phyloP scores from a whole-genome alignment of 2,329 filamentous ascomycete genomes.

The Huntiella savannae region DNA sequence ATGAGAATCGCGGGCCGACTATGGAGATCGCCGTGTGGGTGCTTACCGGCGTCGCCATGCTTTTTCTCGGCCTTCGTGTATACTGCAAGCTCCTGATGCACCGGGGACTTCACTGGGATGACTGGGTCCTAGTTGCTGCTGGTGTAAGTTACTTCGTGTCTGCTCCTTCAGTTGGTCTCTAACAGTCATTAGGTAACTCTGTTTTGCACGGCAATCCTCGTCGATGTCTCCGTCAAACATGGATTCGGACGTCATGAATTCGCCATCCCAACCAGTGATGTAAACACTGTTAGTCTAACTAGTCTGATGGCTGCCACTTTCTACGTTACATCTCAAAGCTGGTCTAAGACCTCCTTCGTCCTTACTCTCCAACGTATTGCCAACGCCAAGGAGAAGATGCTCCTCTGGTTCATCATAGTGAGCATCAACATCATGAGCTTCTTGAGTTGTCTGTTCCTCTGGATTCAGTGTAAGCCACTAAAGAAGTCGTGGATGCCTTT shows the following conservation, averaged over 20 bases:
- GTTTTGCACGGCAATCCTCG: constrained; percentile 7
- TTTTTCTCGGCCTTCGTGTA: constrained; percentile 17
- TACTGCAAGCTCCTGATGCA: constrained; percentile 21
- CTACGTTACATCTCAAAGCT: constrained; percentile 8
- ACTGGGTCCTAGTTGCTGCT: constrained; percentile 19
- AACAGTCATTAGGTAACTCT: not conserved
- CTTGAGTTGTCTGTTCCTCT: constrained; percentile 14
- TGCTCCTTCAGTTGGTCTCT: not conserved
- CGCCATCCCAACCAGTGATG: constrained; percentile 7
- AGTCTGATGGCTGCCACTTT: constrained; percentile 3
- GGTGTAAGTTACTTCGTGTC: constrained; percentile 12
- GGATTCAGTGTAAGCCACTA: constrained; percentile 15
- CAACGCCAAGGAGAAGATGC: constrained; percentile 13
- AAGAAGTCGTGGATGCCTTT: constrained; percentile 14
- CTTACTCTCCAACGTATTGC: constrained; percentile 16
- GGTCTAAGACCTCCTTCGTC: constrained; percentile 16
- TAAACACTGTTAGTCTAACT: not conserved
- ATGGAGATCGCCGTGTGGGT: constrained; percentile 8
- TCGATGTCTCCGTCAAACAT: constrained; percentile 10
- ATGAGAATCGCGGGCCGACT: constrained; percentile 8
- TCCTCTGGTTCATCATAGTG: constrained; percentile 16
- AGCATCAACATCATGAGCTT: constrained; percentile 15
- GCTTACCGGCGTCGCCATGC: constrained; percentile 2
- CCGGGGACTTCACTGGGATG: constrained; percentile 21
- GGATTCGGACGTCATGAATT: constrained; percentile 12